These are phyloP conservation scores for Phialophora tarda DNA, from an alignment of 2,329 filamentous ascomycete genomes.

Conservation along the genomic window DNA sequence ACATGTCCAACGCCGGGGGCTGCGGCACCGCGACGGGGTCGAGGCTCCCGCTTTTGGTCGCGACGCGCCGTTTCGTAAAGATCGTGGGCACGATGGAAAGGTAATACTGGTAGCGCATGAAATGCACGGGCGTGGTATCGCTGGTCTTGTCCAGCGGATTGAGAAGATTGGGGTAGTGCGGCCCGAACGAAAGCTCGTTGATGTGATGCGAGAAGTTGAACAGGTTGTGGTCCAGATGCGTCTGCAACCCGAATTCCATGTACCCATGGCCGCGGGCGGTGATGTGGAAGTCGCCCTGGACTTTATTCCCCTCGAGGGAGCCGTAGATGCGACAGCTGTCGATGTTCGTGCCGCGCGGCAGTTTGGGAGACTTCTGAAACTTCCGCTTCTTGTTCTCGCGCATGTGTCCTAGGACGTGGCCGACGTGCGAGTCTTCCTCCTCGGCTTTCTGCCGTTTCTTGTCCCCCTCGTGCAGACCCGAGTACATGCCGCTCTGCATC, in stretches of 20 bases:
- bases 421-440: slow-evolving; percentile 80
- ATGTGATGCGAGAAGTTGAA: slow-evolving; percentile 99
- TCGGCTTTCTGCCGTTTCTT: slow-evolving; percentile 52
- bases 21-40: slow-evolving; percentile 50
- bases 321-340: slow-evolving; percentile 91
- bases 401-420: slow-evolving; percentile 81
- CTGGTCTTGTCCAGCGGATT: slow-evolving; percentile 95
- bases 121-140: slow-evolving; percentile 74
- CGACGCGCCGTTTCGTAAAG: slow-evolving; percentile 68
- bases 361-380: slow-evolving; percentile 73
- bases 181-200: slow-evolving; percentile 93
- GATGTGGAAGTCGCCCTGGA: slow-evolving; percentile 97
- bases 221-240: slow-evolving; percentile 82
- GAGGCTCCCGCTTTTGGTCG: slow-evolving; percentile 44
- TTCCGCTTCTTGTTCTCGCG: slow-evolving; percentile 68
- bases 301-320: slow-evolving; percentile 89
- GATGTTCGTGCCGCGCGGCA: slow-evolving; percentile 60
- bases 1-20: slow-evolving; percentile 44
- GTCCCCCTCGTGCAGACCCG: slow-evolving; percentile 67
- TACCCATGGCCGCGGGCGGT: slow-evolving; percentile 97
- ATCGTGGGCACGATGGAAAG: slow-evolving; percentile 92
- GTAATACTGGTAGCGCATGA: slow-evolving; percentile 98
- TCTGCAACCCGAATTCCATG: slow-evolving; percentile 66
- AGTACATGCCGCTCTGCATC: slow-evolving; percentile 61
- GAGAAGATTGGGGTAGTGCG: slow-evolving; percentile 90